Percentiles rank a stretch among this genome's conserved stretches.
phyloP scores from a whole-genome alignment of 2,329 filamentous ascomycete genomes.

The Cladorrhinum sp. region DNA sequence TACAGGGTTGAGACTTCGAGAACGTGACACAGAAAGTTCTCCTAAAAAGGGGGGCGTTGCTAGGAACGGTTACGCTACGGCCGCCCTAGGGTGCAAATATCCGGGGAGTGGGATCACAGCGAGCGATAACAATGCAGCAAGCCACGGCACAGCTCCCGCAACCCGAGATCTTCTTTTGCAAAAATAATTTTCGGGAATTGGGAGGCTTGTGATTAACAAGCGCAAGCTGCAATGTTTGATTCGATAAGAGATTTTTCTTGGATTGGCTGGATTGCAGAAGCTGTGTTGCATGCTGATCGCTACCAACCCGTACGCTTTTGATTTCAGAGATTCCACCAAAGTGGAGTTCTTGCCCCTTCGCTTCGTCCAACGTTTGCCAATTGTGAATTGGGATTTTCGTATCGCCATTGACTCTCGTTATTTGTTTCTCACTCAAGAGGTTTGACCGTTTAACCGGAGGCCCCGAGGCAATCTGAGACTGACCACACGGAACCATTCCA shows the following conservation, averaged over 20 bases:
- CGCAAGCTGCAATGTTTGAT: not conserved
- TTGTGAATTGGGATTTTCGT: not conserved
- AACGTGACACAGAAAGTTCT: not conserved
- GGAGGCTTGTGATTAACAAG: not conserved
- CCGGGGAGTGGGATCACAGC: not conserved
- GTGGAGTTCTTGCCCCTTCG: not conserved
- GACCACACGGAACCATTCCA: not conserved
- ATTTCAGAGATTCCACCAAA: not conserved
- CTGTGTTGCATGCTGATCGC: not conserved
- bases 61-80: conserved; percentile 1
- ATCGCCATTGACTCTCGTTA: not conserved
- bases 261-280: not conserved
- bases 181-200: not conserved
- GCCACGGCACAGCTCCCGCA: conserved; percentile 6
- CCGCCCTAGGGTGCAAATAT: not conserved
- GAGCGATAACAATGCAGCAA: conserved; percentile 2
- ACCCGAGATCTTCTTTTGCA: not conserved
- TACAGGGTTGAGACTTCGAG: not conserved
- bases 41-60: not conserved
- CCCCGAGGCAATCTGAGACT: not conserved
- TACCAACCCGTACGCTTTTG: not conserved
- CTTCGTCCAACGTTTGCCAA: not conserved
- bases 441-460: not conserved
- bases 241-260: not conserved
- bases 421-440: not conserved